phyloP scores from a whole-genome alignment of 2,329 filamentous ascomycete species.

The Escovopsis weberi region DNA sequence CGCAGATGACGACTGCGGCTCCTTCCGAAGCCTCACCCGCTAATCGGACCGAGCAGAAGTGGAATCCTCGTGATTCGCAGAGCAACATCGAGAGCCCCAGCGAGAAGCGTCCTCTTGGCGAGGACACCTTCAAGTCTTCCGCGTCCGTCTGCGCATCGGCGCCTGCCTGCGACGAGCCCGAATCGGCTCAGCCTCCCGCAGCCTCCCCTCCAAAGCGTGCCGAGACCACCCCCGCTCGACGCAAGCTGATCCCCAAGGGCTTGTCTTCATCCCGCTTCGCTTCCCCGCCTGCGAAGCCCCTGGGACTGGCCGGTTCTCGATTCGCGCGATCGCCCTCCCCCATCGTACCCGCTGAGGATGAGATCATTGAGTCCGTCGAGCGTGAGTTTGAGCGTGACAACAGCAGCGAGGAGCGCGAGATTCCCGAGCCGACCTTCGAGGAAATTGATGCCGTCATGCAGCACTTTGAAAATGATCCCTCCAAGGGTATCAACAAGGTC shows the following conservation, averaged over 20 bases:
- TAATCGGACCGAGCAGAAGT: constrained; percentile 28
- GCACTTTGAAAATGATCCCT: constrained; percentile 59
- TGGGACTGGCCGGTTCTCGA: constrained; percentile 29
- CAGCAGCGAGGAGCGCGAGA: constrained; percentile 6
- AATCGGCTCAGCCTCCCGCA: constrained; percentile 11
- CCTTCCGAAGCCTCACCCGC: constrained; percentile 38
- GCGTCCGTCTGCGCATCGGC: constrained; percentile 53
- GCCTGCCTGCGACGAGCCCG: constrained; percentile 39
- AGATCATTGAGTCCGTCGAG: constrained; percentile 17
- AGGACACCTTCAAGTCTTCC: constrained; percentile 19
- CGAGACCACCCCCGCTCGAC: constrained; percentile 10
- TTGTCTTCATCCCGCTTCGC: constrained; percentile 35
- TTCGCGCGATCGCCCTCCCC: constrained; percentile 28
- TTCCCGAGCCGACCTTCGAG: constrained; percentile 41
- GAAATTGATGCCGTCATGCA: constrained; percentile 91
- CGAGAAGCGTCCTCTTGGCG: constrained; percentile 13
- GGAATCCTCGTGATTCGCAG: constrained; percentile 39
- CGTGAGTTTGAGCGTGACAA: constrained; percentile 6
- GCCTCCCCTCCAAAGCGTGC: constrained; percentile 8
- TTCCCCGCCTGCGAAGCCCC: constrained; percentile 26
- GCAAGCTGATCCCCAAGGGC: constrained; percentile 19
- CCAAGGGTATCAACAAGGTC: constrained; percentile 56
- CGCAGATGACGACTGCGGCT: constrained; percentile 35
- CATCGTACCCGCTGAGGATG: constrained; percentile 2
- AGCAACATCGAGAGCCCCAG: constrained; percentile 15